phyloP scores from a whole-genome alignment of 73 alveolate species.

The Paramecium tetraurelia region DNA sequence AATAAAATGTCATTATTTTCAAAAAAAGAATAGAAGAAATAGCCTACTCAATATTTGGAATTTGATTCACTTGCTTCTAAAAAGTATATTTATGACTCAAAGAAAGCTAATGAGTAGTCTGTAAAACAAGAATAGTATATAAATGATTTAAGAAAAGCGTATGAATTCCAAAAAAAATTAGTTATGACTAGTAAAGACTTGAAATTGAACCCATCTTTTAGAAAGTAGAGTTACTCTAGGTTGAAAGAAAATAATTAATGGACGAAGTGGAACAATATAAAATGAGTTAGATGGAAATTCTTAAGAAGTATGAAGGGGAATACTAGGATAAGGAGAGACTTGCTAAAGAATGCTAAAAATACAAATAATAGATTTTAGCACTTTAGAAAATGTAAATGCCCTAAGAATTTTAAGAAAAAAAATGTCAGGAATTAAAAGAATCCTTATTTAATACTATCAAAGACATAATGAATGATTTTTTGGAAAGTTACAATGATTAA shows the following conservation, averaged over 20 bases:
- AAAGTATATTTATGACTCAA: neutral
- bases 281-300: constrained; percentile 1
- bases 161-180: neutral
- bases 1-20: neutral
- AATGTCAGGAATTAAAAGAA: constrained; percentile 15
- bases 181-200: neutral
- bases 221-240: neutral
- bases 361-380: neutral
- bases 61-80: neutral
- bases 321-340: neutral
- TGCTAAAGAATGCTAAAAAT: neutral
- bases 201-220: neutral
- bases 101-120: neutral
- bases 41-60: neutral
- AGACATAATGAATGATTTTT: neutral
- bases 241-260: neutral
- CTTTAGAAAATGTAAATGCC: neutral
- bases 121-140: neutral
- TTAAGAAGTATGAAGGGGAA: neutral
- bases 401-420: neutral
- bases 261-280: neutral
- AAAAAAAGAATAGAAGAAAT: neutral
- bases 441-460: neutral
- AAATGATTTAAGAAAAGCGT: neutral
- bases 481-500: neutral